These are phyloP conservation scores for Oryza punctata DNA, from an alignment of 176 grass and related monocot genomes.

Conservation along the genomic window DNA sequence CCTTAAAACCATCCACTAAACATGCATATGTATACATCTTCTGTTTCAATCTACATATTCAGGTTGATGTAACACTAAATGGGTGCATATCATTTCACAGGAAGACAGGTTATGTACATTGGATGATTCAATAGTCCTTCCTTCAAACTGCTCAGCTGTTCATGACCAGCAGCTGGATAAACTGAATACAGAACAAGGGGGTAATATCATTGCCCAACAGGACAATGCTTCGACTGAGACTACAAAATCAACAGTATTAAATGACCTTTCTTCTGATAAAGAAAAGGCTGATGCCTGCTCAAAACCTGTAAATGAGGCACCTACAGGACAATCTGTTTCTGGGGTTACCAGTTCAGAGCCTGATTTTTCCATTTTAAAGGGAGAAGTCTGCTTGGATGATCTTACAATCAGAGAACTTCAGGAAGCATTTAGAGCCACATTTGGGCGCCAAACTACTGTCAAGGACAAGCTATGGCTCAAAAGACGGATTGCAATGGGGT, in stretches of 20 bases:
- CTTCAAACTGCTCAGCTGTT: conserved; percentile 32
- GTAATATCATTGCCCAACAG: conserved; percentile 37
- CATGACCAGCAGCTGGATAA: conserved; percentile 33
- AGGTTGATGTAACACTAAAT: conserved; percentile 33
- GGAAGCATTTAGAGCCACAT: conserved; percentile 87
- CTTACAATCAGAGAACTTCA: conserved; percentile 96
- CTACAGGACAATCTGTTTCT: conserved; percentile 55
- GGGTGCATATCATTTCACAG: conserved; percentile 54
- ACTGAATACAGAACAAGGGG: conserved; percentile 34
- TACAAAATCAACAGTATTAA: conserved; percentile 61
- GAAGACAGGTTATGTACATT: conserved; percentile 46
- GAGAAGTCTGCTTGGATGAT: conserved; percentile 84
- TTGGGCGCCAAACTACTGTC: conserved; percentile 91
- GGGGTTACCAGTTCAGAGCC: conserved; percentile 59
- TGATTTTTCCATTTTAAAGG: conserved; percentile 86
- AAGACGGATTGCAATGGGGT: conserved; percentile 88
- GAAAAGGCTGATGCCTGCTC: conserved; percentile 68
- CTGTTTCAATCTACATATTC: conserved; percentile 23
- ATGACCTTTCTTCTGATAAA: conserved; percentile 60
- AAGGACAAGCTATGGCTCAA: conserved; percentile 99
- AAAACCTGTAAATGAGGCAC: conserved; percentile 46
- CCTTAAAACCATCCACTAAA: neutral
- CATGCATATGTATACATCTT: neutral
- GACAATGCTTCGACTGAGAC: conserved; percentile 61
- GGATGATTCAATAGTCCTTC: conserved; percentile 51